Evolutionary conservation across 1,284 basidiomycete species (phyloP), one percentile per base, ranked within the genome.

Genomic region (Hemileccinum hortonii): DNA sequence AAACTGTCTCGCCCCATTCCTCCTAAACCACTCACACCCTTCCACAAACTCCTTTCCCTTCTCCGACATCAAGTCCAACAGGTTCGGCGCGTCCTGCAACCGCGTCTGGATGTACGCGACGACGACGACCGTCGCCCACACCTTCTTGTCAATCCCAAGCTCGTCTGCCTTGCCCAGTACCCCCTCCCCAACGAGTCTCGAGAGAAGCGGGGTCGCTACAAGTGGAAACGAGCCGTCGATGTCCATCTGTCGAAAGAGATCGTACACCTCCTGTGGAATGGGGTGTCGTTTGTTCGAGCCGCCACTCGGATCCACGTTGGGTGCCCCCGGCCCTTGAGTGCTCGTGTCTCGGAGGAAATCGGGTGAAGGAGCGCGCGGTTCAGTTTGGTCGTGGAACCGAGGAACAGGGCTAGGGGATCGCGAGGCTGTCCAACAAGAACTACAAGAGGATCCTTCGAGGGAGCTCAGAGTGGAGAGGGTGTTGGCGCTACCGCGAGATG

Each of bases 401-500:
- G 51, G 62, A 29, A 32, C 53, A 49, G 59, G 60, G 45, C 53
- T 66, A 15, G 54, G 56, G 30, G 61, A 47, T 26, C 66, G 71
- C 52, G 70, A 71, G 16, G 67, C 56, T 30, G 72, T 72, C 62
- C 69, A 73, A 36, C 65, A 68, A 3, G 67, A 67, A 33, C 64
- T 71, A 14, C 55, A 56, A 12, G 68, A 60, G 2, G 63, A 65
- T 3, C 55, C 67, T 5, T 73, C 69, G 0, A 82, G 58, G 4
- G 79, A 77, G 50, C 80, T 81, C 37, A 82, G 44, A 0, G 77
- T 79, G n/a, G 80, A 75, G 55, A 77, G 75, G 0, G 70, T 71
- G 29, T 57, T 59, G 1, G 53, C 54, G 50, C 73, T 79, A 22
- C 60, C 52, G 33, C 67, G 64, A 58, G 56, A 70, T 54, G 50